Evolutionary conservation across 352 stramenopile genomes (phyloP), one percentile per base, ranked within the genome.

Genomic region (Globisporangium splendens): DNA sequence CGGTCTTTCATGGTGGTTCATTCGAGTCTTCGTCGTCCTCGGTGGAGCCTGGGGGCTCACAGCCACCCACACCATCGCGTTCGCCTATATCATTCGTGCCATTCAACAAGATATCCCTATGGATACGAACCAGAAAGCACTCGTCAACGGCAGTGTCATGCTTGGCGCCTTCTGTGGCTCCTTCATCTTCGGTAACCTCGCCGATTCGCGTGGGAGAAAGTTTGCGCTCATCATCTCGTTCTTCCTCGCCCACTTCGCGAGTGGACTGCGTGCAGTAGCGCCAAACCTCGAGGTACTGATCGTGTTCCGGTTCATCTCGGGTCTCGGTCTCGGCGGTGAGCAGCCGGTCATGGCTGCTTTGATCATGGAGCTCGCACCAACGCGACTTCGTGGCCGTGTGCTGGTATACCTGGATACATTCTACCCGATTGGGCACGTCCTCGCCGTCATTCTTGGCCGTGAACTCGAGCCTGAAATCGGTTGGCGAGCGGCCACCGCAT

Each of bases 201-300:
- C 74, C 11, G 80, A 91, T 35, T 59, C 82, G 42, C 84, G 67
- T 48, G 78, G 78, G 10, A 62, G 76, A 17, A 62, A 72, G 35
- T 60, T 55, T 3, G 51, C 85, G 28, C 54, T 89, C 12, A 46
- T 87, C 0, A 52, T 54, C 13, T 66, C 74, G 0, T 48, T 81
- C 33, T 35, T 24, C 18, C 62, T 78, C 48, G 77, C 71, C 54
- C 51, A 82, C 47, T 15, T 73, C 1, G 66, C 51, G 28, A 35
- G 28, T 35, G 28, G 28, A 22, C 14, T 22, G 5, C n/a, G 46
- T 17, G 47, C 47, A 1, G 5, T 3, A 10, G 15, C 12, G 10
- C 47, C 14, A 24, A 53, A 38, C 12, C 14, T 41, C 24, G 12
- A 21, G 6, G 22, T 35, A 35, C 28, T 35, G 28, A 35, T 35